Conservation (phyloP, 441 rosid species). For the Kokia cookei region DNA sequence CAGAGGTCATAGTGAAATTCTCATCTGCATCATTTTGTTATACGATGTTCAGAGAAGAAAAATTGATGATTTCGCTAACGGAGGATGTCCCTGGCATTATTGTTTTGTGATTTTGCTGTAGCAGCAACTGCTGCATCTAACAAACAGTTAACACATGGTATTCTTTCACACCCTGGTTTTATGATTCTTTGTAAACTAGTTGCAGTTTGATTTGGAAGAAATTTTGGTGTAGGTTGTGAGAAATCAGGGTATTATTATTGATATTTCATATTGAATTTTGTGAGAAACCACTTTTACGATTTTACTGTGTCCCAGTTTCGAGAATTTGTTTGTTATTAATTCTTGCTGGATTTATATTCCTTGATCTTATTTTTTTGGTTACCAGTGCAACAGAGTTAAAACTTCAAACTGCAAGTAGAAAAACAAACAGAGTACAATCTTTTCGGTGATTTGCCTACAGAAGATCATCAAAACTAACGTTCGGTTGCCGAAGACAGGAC, state of each 20-base stretch:
- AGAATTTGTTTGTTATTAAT: neutral
- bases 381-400: too few species aligned
- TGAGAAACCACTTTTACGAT: slow-evolving; percentile 18
- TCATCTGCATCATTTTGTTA: slow-evolving; percentile 27
- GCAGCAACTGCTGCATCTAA: slow-evolving; percentile 15
- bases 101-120: slow-evolving; percentile 22
- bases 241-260: neutral
- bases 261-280: neutral
- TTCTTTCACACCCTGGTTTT: slow-evolving; percentile 34
- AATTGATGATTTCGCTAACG: slow-evolving; percentile 11
- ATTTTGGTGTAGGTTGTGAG: slow-evolving; percentile 15
- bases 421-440: too few species aligned
- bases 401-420: too few species aligned
- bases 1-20: slow-evolving; percentile 21
- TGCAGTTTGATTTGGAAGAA: slow-evolving; percentile 18
- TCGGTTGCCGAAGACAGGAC: too few species aligned
- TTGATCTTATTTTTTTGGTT: neutral
- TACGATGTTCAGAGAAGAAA: slow-evolving; percentile 24
- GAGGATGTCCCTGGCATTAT: slow-evolving; percentile 17
- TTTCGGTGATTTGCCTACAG: too few species aligned
- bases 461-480: too few species aligned
- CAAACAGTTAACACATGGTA: slow-evolving; percentile 31
- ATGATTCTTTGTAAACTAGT: slow-evolving; percentile 30
- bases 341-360: neutral
- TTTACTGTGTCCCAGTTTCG: neutral